Base-by-base conservation (phyloP, 192 early-diverging fungal genomes). In the Rhizophlyctis rosea region DNA sequence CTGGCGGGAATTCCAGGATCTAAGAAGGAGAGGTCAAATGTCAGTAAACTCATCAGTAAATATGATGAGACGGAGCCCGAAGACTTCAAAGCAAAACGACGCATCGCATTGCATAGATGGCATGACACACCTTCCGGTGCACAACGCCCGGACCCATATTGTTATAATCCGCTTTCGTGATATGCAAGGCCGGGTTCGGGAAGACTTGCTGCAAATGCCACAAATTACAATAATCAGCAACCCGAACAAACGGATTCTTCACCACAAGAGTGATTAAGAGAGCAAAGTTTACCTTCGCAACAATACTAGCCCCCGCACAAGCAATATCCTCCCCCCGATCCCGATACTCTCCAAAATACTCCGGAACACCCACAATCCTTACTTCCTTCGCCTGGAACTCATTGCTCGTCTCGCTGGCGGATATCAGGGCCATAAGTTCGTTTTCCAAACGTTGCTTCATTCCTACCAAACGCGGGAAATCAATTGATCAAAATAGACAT, bases 101-200 rank as follows among this genome's bases (percentile, higher is more conserved):
- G 7, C 9, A 18, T 44, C 18, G 9, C 39, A 18, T 7, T 13
- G 18, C 39, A 44, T 13, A 7, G 9, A 7, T 13, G 7, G 39
- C 39, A 7, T 18, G 18, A 44, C 18, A 18, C 7, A 44, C 39
- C 44, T 81, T 81, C 23, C 71, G 54, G 31, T 90, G 88, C 32
- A 87, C 76, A 29, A 87, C 82, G 39, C 85, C 81, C 2, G 93
- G 95, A 16, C 95, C 95, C 62, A 78, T 73, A 48, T 95, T 91
- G 73, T 95, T 95, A 71, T 98, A 98, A 73, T 98, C 95, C 24
- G 85, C 79, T 75, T 92, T 84, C 47, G 78, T 83, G 59, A 89
- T 80, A 70, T 86, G 88, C 84, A 48, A 49, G 9, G 52, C 28
- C 57, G 54, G 24, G 55, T 50, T 25, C 33, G 68, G 55, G 32